Conservation (phyloP, 129 eudicot species). For the Chrysanthemum lavandulifolium region DNA sequence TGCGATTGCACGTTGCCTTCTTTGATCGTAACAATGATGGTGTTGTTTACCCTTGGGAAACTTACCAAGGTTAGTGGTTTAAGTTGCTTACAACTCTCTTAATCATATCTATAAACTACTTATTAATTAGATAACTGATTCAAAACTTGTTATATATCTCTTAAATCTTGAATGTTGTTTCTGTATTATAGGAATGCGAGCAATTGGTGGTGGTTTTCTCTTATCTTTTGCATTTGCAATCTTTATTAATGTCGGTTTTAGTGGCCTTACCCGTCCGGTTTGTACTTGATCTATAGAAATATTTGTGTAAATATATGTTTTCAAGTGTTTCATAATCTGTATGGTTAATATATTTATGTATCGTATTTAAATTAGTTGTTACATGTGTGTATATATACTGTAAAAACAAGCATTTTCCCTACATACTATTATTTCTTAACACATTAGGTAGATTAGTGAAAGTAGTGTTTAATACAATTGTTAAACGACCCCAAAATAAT, state of each 20-base stretch:
- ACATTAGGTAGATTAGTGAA: no score
- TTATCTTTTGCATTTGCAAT: slow-evolving; percentile 29
- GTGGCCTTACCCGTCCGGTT: slow-evolving; percentile 81
- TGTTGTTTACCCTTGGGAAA: no score
- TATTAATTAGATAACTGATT: not conserved
- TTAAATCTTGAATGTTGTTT: not conserved
- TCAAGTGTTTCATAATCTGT: not conserved
- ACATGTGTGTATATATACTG: no score
- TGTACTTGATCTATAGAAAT: not conserved
- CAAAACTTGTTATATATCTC: not conserved
- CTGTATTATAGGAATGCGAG: slow-evolving; percentile 48
- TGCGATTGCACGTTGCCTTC: no score
- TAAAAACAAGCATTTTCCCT: no score
- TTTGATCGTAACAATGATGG: no score
- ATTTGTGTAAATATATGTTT: not conserved
- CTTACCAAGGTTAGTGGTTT: no score
- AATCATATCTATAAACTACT: not conserved
- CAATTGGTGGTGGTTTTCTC: slow-evolving; percentile 62
- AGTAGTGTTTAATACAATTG: not conserved
- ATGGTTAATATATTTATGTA: no score
- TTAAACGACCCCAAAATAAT: no score
- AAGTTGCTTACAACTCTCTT: no score
- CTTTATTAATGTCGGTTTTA: slow-evolving; percentile 52
- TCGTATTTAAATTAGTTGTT: no score
- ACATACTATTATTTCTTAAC: no score